Evolutionary conservation across 257 asterid species (phyloP).

Genomic region (Solanum etuberosum): DNA sequence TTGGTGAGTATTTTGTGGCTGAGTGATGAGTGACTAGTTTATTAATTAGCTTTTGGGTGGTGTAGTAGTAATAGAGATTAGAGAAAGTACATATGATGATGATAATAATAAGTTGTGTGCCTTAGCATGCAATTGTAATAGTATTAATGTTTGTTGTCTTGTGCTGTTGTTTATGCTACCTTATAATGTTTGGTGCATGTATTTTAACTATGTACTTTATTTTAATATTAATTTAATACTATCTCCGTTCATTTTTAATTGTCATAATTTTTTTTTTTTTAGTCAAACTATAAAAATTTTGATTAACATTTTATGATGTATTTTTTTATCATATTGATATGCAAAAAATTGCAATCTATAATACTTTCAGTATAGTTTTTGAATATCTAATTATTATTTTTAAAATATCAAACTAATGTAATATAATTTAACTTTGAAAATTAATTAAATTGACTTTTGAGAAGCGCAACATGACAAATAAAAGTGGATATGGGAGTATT

Average conservation of each 20-base stretch:
- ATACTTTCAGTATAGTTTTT: no score
- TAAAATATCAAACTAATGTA: no score
- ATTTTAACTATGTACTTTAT: neutral
- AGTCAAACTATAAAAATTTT: fast-evolving
- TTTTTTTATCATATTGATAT: no score
- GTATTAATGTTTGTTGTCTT: neutral
- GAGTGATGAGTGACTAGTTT: neutral
- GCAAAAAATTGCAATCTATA: no score
- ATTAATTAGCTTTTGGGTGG: neutral
- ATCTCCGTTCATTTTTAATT: fast-evolving
- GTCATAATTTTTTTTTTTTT: no score
- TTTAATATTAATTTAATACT: no score
- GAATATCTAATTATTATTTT: no score
- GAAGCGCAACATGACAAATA: no score
- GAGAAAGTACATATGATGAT: neutral
- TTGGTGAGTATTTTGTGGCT: neutral
- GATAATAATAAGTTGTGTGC: neutral
- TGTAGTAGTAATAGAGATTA: neutral
- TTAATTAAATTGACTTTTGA: fast-evolving
- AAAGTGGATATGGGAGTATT: no score
- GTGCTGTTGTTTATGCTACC: neutral
- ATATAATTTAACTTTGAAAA: no score
- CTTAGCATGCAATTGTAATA: neutral
- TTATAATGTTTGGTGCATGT: neutral
- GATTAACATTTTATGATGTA: no score